Evolutionary conservation across 2,329 filamentous ascomycete species (phyloP), one percentile per base, ranked within the genome.

Genomic region (Tolypocladium amazonense): DNA sequence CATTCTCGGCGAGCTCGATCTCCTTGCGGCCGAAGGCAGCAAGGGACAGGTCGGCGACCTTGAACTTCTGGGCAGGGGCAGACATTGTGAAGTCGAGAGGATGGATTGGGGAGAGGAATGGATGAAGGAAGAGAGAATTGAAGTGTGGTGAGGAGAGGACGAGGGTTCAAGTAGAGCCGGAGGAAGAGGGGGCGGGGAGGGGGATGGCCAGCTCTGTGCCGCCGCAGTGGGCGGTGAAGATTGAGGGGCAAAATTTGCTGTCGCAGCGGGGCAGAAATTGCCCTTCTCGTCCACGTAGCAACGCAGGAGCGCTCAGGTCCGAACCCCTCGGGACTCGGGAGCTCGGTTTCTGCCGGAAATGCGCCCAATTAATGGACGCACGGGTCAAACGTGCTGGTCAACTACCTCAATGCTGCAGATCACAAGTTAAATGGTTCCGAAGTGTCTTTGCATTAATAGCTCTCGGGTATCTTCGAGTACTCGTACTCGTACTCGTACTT

Each of bases 11-110:
- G 75, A 97, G 86, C 81, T 97, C 92, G 73, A 99, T 97, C 87
- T 99, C 94, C 80, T 93, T 92, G 81, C 94, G 92, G 79, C 94
- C 94, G 75, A 99, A 97, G 79, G 94, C 94, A 75, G 94, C 93
- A 76, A 97, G 88, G 76, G 89, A 90, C 77, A 97, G 89, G 85
- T 97, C 94, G 74, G 93, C 92, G 81, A 99, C 93, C 90, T 97
- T 96, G 88, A 91, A 95, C 80, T 90, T 93, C 79, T 88, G 81
- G 75, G 92, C 92, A 80, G 92, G 92, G 72, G 90, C 89, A 84
- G 83, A 77, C 84, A 87, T 86, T 69, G 68, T 81, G 72, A 62
- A 62, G 62, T 60, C 60, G 58, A 58, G 61, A 61, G 62, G 61
- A 56, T 57, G 59, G 56, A 55, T 35, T 59, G 61, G 43, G 56